Percentiles rank a stretch among this genome's conserved stretches.
Evolutionary conservation across 768 basidiomycete genomes (phyloP).

Genomic region (Gloeostereum incarnatum): DNA sequence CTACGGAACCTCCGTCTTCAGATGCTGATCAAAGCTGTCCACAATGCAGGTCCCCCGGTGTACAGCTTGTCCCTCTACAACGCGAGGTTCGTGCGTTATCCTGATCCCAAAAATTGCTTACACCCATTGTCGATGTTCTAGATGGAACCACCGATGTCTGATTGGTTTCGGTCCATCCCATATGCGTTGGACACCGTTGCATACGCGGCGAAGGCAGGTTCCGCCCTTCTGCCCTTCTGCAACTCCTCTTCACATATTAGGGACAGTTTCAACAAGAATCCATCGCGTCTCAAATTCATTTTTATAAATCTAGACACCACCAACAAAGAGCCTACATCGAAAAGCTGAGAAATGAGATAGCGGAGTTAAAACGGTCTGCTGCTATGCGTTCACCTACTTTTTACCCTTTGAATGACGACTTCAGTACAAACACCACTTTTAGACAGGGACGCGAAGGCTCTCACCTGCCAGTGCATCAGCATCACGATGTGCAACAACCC

Average conservation of each 20-base stretch:
- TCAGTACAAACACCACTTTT: too few species aligned
- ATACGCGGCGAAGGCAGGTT: conserved; percentile 53
- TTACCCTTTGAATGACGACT: too few species aligned
- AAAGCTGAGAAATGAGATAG: conserved; percentile 37
- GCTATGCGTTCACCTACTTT: too few species aligned
- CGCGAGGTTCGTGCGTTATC: conserved; percentile 44
- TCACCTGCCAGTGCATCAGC: conserved; percentile 15
- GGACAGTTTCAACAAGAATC: conserved; percentile 72
- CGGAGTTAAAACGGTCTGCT: conserved; percentile 49
- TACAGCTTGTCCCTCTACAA: conserved; percentile 68
- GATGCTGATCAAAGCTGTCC: conserved; percentile 68
- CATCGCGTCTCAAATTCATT: conserved; percentile 57
- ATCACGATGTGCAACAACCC: conserved; percentile 14
- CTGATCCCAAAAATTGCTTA: conserved; percentile 3
- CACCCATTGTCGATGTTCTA: conserved; percentile 15
- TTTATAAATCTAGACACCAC: conserved; percentile 47
- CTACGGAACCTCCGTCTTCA: conserved; percentile 15
- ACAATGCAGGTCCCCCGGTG: conserved; percentile 52
- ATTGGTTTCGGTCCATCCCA: conserved; percentile 69
- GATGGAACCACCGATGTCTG: conserved; percentile 77
- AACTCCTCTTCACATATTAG: not conserved
- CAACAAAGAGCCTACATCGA: conserved; percentile 48
- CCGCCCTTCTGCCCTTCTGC: not conserved
- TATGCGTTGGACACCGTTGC: conserved; percentile 54
- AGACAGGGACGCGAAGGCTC: too few species aligned